Conservation (phyloP, 768 basidiomycete genomes). For the Mycena chlorophos region DNA sequence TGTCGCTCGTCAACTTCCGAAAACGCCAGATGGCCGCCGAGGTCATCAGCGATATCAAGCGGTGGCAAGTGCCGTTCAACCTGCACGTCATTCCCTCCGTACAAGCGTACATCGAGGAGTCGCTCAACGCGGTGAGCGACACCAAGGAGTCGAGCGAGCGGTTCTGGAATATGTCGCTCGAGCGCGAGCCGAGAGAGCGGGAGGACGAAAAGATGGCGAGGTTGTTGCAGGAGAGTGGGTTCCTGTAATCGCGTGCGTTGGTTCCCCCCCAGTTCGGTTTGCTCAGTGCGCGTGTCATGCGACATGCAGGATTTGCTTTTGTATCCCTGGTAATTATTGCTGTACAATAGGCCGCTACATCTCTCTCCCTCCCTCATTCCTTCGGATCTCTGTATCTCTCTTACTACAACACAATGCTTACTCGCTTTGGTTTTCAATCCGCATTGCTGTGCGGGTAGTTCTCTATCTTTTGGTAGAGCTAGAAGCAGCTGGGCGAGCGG, state of each 20-base stretch:
- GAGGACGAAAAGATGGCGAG: slow-evolving; percentile 97
- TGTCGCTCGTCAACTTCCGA: slow-evolving; percentile 85
- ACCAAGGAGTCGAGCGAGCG: slow-evolving; percentile 68
- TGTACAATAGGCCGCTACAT: slow-evolving; percentile 1
- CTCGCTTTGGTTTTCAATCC: too few species aligned
- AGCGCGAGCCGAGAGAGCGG: slow-evolving; percentile 89
- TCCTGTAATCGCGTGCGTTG: too few species aligned
- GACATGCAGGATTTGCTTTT: slow-evolving; percentile 12
- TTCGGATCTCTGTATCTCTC: background rate
- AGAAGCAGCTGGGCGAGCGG: too few species aligned
- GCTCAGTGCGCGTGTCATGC: too few species aligned
- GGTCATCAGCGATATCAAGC: slow-evolving; percentile 94
- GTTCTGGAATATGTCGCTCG: slow-evolving; percentile 84
- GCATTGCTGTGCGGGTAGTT: too few species aligned
- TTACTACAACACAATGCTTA: background rate
- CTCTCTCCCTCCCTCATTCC: background rate
- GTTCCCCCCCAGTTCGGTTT: too few species aligned
- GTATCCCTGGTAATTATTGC: slow-evolving; percentile 18
- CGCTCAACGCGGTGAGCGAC: slow-evolving; percentile 69
- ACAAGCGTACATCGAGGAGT: slow-evolving; percentile 74
- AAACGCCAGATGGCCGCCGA: slow-evolving; percentile 96
- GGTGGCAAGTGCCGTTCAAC: slow-evolving; percentile 94
- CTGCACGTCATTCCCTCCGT: slow-evolving; percentile 68
- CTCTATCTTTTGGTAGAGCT: too few species aligned
- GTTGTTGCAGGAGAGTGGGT: slow-evolving; percentile 84